Percentiles rank a stretch among this genome's conserved stretches.
These are phyloP conservation scores for Ogataea pilisensis DNA, from an alignment of 805 yeast genomes.

Conservation along the genomic window DNA sequence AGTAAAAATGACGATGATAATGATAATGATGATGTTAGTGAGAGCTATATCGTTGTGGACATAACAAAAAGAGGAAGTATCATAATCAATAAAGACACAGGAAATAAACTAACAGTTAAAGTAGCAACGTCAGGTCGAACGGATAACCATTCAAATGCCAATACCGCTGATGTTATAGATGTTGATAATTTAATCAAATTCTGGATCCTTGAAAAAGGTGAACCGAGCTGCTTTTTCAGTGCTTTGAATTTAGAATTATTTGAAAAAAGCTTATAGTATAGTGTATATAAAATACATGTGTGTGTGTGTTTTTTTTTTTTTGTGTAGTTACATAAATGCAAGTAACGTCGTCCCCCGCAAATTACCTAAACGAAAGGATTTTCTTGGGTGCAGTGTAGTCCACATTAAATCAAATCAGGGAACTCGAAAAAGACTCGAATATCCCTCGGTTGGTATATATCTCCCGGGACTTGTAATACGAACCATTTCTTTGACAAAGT, in stretches of 20 bases:
- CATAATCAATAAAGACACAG: constrained; percentile 40
- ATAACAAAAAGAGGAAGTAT: constrained; percentile 10
- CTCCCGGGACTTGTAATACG: too few relatives aligned
- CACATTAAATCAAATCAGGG: too few relatives aligned
- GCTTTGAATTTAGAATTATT: constrained; percentile 67
- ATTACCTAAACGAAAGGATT: too few relatives aligned
- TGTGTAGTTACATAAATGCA: too few relatives aligned
- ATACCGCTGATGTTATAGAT: constrained; percentile 48
- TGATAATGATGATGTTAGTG: constrained; percentile 14
- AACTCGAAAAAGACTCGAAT: too few relatives aligned
- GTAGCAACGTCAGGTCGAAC: constrained; percentile 40
- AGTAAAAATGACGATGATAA: constrained; percentile 24
- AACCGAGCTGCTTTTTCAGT: constrained; percentile 74
- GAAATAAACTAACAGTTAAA: background rate
- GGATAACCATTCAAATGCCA: constrained; percentile 48
- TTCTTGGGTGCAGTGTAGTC: too few relatives aligned
- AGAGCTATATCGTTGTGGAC: constrained; percentile 22
- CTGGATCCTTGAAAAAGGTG: constrained; percentile 67
- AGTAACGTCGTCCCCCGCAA: too few relatives aligned
- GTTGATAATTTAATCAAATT: constrained; percentile 52
- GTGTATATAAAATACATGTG: background rate
- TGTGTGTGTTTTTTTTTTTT: too few relatives aligned
- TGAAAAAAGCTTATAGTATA: constrained; percentile 32
- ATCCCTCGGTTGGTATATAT: too few relatives aligned
- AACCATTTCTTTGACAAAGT: too few relatives aligned